These are phyloP conservation scores for Echinosophora koreensis DNA, from an alignment of 306 rosid genomes.

Conservation along the genomic window DNA sequence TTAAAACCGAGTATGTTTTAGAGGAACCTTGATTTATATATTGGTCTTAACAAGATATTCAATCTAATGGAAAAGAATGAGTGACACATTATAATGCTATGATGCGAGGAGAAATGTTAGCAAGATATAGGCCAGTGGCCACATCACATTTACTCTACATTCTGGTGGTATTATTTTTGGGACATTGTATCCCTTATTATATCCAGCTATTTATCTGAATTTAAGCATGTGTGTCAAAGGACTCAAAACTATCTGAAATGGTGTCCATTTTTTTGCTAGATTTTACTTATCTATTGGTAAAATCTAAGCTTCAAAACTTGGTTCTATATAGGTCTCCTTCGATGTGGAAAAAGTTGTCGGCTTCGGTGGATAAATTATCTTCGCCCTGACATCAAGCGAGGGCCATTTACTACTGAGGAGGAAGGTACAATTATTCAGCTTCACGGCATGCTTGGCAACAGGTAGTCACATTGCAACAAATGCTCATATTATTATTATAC, in stretches of 20 bases:
- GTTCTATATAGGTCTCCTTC: slow-evolving; percentile 50
- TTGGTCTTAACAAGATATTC: no score
- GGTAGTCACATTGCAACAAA: slow-evolving; percentile 33
- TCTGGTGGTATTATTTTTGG: not conserved
- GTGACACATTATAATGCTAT: no score
- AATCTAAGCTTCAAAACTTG: slow-evolving; percentile 21
- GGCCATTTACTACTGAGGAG: slow-evolving; percentile 57
- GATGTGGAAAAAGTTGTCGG: slow-evolving; percentile 65
- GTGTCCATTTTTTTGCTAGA: not conserved
- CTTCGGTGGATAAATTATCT: slow-evolving; percentile 65
- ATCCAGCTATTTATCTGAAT: not conserved
- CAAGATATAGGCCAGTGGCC: no score
- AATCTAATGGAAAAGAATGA: no score
- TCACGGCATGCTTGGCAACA: slow-evolving; percentile 58
- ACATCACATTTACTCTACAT: no score
- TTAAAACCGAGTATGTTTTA: no score
- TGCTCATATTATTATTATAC: slow-evolving; percentile 11
- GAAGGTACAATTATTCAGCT: slow-evolving; percentile 50
- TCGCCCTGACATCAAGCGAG: slow-evolving; percentile 58
- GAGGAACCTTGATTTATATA: no score
- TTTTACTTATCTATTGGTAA: not conserved
- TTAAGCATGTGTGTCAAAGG: not conserved
- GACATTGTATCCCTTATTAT: slow-evolving; percentile 4
- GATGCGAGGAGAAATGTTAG: no score
- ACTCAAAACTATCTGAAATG: not conserved